Evolutionary conservation across 768 basidiomycete species (phyloP).

Genomic region (Termitomyces sp.): DNA sequence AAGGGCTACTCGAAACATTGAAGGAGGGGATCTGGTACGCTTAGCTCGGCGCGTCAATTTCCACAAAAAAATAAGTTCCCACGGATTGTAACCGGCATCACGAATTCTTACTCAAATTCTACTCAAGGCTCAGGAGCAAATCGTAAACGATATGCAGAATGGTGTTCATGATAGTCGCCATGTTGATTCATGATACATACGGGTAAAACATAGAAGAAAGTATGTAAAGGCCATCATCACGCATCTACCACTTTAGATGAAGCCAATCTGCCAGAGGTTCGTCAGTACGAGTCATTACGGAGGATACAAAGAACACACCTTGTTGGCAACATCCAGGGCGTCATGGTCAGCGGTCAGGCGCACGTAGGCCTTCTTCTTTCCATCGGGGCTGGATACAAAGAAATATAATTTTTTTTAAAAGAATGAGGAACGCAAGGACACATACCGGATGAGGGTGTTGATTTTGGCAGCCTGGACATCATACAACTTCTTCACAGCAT

Average conservation of each 20-base stretch:
- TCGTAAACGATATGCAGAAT: background rate
- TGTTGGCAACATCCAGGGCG: conserved; percentile 96
- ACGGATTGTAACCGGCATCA: background rate
- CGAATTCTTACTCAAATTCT: background rate
- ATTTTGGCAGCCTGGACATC: conserved; percentile 94
- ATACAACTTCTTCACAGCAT: conserved; percentile 98
- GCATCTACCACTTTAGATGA: conserved; percentile 56
- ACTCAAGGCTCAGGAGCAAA: background rate
- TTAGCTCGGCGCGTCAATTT: conserved; percentile 2
- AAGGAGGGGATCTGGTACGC: background rate
- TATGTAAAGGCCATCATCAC: conserved; percentile 9
- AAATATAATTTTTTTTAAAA: too few species aligned
- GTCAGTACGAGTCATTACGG: background rate
- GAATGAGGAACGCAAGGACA: background rate
- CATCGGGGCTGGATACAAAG: conserved; percentile 67
- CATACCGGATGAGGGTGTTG: conserved; percentile 96
- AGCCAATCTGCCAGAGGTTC: conserved; percentile 63
- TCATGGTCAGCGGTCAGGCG: conserved; percentile 94
- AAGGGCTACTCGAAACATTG: conserved; percentile 14
- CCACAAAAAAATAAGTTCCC: conserved; percentile 10
- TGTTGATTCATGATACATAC: conserved; percentile 15
- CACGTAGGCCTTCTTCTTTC: conserved; percentile 99
- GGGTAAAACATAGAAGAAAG: conserved; percentile 9
- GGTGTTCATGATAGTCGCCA: conserved; percentile 10
- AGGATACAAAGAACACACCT: conserved; percentile 42